Conservation (phyloP, 2,329 filamentous ascomycete genomes). For the Pseudocercospora macadamiae region DNA sequence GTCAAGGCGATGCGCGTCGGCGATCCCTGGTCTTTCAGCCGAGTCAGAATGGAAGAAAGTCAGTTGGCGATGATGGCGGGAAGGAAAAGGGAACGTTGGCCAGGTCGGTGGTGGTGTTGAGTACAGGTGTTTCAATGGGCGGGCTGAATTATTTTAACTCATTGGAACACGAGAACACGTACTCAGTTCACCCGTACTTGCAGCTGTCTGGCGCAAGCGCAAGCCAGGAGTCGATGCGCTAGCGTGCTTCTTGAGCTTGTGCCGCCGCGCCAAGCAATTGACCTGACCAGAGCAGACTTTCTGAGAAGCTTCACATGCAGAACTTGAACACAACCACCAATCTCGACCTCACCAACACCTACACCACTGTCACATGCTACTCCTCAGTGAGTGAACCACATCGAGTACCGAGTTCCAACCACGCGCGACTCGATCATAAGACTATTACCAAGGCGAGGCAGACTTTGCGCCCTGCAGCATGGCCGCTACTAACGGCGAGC, state of each 20-base stretch:
- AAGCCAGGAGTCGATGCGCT: background rate
- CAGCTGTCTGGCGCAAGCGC: background rate
- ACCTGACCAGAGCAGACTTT: no score
- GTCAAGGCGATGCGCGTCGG: background rate
- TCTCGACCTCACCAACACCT: background rate
- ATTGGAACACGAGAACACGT: no score
- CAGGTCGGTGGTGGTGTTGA: background rate
- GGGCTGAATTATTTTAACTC: slow-evolving; percentile 6
- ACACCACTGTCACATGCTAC: background rate
- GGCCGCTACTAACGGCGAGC: slow-evolving; percentile 35
- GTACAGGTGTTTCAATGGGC: background rate
- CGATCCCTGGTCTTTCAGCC: slow-evolving; percentile 1
- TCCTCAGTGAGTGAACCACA: background rate
- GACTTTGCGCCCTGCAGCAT: slow-evolving; percentile 23
- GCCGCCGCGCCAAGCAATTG: no score
- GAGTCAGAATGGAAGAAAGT: slow-evolving; percentile 6
- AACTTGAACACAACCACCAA: background rate
- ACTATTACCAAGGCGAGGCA: background rate
- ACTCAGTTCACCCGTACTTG: background rate
- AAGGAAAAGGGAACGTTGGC: background rate
- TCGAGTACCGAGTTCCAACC: no score
- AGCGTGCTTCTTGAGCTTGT: no score
- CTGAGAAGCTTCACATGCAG: background rate
- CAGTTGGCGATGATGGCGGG: no score
- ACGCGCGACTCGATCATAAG: background rate